Base-by-base conservation (phyloP, 768 basidiomycete genomes). In the Ephemerocybe angulata region DNA sequence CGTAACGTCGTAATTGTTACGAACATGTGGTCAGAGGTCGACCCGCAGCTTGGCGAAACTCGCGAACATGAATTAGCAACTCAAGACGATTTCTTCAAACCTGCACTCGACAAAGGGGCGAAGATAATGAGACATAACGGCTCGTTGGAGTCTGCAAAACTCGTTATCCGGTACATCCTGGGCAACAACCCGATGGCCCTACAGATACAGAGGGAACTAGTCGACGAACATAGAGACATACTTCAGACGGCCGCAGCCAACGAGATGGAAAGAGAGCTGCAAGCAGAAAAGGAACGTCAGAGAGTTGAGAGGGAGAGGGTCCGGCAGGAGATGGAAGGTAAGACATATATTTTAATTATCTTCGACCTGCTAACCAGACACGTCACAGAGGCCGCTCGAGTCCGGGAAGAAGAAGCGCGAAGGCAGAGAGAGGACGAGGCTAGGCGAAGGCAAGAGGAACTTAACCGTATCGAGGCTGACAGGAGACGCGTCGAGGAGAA, bases 141-240 rank as follows among this genome's bases (percentile, higher is more conserved):
- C 31, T 72, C 70, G 17, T 7, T 29, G n/a, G 59, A 72, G 13
- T 79, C 78, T 2, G 76, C 77, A 1, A 72, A 70, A 0, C 56
- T 60, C 6, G 72, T 83, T 50, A 57, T 85, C 0, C 72, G 72
- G 7, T 67, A 70, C 25, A 63, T 85, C 53, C 58, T 79, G 12
- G 5, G 22, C 12, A 48, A 55, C 24, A 22, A 48, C 17, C 46
- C 30, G 37, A 65, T 67, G 27, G 75, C 82, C 0, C 67, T 85
- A 2, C 73, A 71, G 21, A 83, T 86, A 46, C 84, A 86, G 59
- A 66, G 69, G 30, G 84, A 86, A 60, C 67, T 84, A 11, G 76
- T 77, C 53, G 68, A 78, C 57, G 70, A 55, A 25, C 8, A 69
- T 29, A 75, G 75, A 47, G 70, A 76, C 38, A 72, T 85, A 17